Evolutionary conservation across 106 monocot genomes (phyloP), one percentile per base, ranked within the genome.

Genomic region (Dendrobium catenatum): DNA sequence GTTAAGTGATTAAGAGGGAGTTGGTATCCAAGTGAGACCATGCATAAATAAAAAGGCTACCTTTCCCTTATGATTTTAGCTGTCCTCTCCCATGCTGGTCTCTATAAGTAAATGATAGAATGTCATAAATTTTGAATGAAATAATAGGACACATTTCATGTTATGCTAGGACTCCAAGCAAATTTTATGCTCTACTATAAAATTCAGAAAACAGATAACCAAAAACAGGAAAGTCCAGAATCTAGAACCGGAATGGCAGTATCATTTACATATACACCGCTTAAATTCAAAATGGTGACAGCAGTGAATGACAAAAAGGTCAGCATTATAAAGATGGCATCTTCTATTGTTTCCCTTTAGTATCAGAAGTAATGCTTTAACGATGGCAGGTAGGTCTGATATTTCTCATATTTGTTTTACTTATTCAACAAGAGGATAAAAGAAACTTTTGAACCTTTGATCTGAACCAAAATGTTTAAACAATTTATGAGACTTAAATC

Each of bases 51-150:
- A 42, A 37, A 37, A 54, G 11, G 29, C 2, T 85, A 90, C 89
- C 93, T 87, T 78, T 93, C 87, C 70, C 72, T 89, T 10, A 93
- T 87, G 84, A 88, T 87, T 80, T 84, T 92, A 74, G 95, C 87
- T 79, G 95, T 80, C 80, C 73, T 95, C 83, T 95, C 95, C 95
- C 95, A 95, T 48, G 92, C 92, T 80, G 92, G 92, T 92, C 90
- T 95, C 95, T 95, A 82, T 51, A 83, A 51, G 37, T 68, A 47
- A 80, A 31, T 70, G 13, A 70, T 37, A 33, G 17, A 33, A 70
- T 70, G 27, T 37, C 33, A 33, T 9, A 70, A 37, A 15, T 70
- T 43, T 74, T 74, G 18, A 42, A 44, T n/a, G 20, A 1, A 44
- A 74, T 42, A 74, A 74, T 1, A 41, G 19, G n/a, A 15, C 43